A percentile compares a stretch with the other conserved stretches of the same genome.
Evolutionary conservation across 176 grass and related monocot genomes (phyloP).

Genomic region (Hordeum marinum): DNA sequence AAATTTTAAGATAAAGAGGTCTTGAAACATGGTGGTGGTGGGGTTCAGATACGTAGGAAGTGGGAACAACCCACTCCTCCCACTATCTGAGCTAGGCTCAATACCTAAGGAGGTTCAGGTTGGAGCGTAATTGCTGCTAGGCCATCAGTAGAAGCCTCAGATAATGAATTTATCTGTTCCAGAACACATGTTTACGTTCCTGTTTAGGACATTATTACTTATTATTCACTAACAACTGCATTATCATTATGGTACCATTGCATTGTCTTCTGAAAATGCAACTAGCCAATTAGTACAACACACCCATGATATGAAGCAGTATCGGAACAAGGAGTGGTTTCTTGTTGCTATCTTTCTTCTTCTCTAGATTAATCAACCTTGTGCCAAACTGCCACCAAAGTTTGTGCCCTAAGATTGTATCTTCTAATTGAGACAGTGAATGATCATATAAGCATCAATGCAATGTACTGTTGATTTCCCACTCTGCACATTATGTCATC

Average conservation of each 20-base stretch:
- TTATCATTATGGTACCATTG: not conserved
- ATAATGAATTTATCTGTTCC: not conserved
- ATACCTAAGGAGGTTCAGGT: constrained; percentile 70
- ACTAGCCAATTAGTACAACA: not conserved
- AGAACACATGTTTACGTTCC: not conserved
- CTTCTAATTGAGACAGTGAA: not conserved
- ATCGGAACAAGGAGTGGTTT: not conserved
- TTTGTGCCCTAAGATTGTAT: not conserved
- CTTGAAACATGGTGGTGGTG: not conserved
- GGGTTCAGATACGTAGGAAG: not conserved
- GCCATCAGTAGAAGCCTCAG: not conserved
- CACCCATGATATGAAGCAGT: not conserved
- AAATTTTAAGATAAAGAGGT: not conserved
- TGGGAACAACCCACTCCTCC: not conserved
- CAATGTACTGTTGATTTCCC: not conserved
- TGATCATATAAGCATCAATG: not conserved
- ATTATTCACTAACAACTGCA: not conserved
- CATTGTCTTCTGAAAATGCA: not conserved
- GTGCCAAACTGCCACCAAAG: not conserved
- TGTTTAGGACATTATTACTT: constrained; percentile 4
- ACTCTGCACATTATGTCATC: constrained; percentile 3
- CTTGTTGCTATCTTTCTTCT: not conserved
- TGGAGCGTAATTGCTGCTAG: constrained; percentile 13
- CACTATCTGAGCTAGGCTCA: not conserved
- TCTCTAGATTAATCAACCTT: not conserved